A percentile compares a stretch with the other conserved stretches of the same genome.
Conservation (phyloP, 345 rosid genomes). For the Salix purpurea region DNA sequence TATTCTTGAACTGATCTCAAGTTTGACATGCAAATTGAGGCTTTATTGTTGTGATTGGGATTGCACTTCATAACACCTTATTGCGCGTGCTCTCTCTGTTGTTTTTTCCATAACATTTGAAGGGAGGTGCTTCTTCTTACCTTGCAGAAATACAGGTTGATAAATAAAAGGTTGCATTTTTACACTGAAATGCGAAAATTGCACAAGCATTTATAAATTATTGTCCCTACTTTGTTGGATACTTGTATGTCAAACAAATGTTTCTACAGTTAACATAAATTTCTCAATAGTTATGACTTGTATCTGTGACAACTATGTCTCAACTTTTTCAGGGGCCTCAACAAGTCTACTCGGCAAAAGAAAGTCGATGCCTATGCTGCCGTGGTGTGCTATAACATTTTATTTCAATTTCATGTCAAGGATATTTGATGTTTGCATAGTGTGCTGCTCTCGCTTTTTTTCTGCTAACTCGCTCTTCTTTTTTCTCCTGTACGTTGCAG, state of each 20-base stretch:
- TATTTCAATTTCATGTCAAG: not conserved
- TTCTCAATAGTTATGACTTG: not conserved
- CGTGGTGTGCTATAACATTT: conserved; percentile 40
- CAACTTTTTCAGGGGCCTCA: conserved; percentile 61
- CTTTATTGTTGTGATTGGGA: not conserved
- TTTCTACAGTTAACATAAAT: not conserved
- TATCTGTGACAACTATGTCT: not conserved
- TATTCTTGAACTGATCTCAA: too few relatives aligned
- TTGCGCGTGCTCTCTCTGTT: not conserved
- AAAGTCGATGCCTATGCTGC: conserved; percentile 77
- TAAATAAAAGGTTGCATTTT: not conserved
- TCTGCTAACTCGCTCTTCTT: not conserved
- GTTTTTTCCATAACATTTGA: too few relatives aligned
- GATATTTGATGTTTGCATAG: not conserved
- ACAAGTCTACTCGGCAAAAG: conserved; percentile 50
- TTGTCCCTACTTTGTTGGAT: not conserved
- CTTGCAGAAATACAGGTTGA: not conserved
- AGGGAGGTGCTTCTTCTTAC: not conserved
- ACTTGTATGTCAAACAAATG: not conserved
- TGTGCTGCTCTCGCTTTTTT: not conserved
- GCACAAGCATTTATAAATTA: not conserved
- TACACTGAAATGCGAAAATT: not conserved
- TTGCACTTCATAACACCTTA: not conserved
- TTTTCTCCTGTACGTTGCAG: conserved; percentile 32
- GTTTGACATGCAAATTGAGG: too few relatives aligned